A percentile compares a stretch with the other conserved stretches of the same genome.
Conservation (phyloP, 257 asterid genomes). For the Lavandula angustifolia region DNA sequence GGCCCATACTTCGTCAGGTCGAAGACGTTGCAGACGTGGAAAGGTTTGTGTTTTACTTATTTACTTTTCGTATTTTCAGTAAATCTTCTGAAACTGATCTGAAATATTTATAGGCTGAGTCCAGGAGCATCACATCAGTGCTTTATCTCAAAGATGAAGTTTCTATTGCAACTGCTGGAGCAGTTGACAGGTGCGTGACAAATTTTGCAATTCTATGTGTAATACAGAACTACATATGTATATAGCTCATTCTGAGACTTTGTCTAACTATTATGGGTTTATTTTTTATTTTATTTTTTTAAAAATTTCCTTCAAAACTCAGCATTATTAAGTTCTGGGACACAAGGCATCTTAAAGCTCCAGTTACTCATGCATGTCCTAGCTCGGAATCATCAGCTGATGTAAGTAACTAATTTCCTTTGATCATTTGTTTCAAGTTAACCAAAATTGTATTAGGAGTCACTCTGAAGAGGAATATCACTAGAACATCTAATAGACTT, state of each 20-base stretch:
- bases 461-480: background rate
- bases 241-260: constrained; percentile 16
- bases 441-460: background rate
- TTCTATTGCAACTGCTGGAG: constrained; percentile 93
- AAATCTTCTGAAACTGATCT: constrained; percentile 11
- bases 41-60: constrained; percentile 52
- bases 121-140: constrained; percentile 87
- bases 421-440: background rate
- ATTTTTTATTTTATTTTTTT: no score
- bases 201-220: constrained; percentile 7
- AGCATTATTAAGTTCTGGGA: constrained; percentile 91
- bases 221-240: constrained; percentile 1
- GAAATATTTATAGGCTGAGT: constrained; percentile 51
- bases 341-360: constrained; percentile 71
- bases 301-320: constrained; percentile 25
- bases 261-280: constrained; percentile 1
- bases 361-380: constrained; percentile 75
- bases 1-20: constrained; percentile 63
- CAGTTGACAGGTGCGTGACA: constrained; percentile 76
- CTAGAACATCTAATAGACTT: constrained; percentile 6
- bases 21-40: constrained; percentile 60
- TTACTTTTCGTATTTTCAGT: constrained; percentile 17
- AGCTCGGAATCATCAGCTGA: constrained; percentile 41
- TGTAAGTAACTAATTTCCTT: constrained; percentile 40
- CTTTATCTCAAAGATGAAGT: constrained; percentile 83